A percentile compares a stretch with the other conserved stretches of the same genome.
Evolutionary conservation across 2,329 filamentous ascomycete species (phyloP).

Genomic region (Sphaerulina populicola): DNA sequence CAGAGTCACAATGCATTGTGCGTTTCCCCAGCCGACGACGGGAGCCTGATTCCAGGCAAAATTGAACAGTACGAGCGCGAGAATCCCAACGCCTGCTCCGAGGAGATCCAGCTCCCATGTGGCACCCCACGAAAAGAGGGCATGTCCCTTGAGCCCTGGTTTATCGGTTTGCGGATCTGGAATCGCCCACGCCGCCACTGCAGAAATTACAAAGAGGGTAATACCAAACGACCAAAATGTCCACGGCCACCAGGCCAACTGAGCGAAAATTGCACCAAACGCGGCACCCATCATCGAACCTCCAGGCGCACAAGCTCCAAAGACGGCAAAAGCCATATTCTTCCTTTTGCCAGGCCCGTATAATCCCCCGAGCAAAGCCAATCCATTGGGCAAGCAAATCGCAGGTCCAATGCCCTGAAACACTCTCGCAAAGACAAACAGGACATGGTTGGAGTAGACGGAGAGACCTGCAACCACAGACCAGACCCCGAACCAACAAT

Average conservation of each 20-base stretch:
- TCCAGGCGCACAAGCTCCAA: conserved; percentile 31
- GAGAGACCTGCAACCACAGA: conserved; percentile 35
- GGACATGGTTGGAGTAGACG: conserved; percentile 28
- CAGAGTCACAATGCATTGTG: conserved; percentile 25
- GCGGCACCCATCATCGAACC: conserved; percentile 31
- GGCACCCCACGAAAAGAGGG: conserved; percentile 10
- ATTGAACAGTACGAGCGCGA: conserved; percentile 28
- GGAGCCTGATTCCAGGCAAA: conserved; percentile 30
- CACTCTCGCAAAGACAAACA: conserved; percentile 33
- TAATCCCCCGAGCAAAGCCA: conserved; percentile 31
- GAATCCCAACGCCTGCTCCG: conserved; percentile 25
- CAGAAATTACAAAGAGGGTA: conserved; percentile 15
- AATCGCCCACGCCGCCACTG: conserved; percentile 22
- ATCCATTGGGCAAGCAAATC: conserved; percentile 32
- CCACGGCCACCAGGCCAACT: conserved; percentile 29
- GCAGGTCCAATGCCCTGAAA: conserved; percentile 37
- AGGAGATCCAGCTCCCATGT: conserved; percentile 22
- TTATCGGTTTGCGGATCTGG: conserved; percentile 21
- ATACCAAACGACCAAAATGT: conserved; percentile 22
- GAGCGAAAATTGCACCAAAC: conserved; percentile 30
- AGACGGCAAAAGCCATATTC: conserved; percentile 34
- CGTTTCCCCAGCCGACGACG: conserved; percentile 25
- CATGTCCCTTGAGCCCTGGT: conserved; percentile 12
- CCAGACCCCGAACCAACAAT: conserved; percentile 36
- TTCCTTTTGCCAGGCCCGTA: conserved; percentile 32